A percentile compares a stretch with the other conserved stretches of the same genome.
Evolutionary conservation across 106 monocot genomes (phyloP).

Genomic region (Triglochin maritima): DNA sequence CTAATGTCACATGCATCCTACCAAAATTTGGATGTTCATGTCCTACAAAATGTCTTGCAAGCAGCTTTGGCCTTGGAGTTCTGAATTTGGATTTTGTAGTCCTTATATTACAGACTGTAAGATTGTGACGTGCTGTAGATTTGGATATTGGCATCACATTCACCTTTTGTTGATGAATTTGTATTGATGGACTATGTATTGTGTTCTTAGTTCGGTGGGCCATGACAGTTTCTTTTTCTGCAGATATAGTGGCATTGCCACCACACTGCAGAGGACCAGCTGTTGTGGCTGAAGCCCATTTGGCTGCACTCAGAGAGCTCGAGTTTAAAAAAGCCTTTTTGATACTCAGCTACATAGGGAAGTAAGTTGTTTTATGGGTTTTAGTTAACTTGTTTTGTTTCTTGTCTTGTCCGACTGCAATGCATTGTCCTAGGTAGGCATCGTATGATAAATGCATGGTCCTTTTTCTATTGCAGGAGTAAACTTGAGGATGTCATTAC

Average conservation of each 20-base stretch:
- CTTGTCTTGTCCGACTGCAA: neutral
- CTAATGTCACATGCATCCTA: too few relatives aligned
- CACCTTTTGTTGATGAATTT: too few relatives aligned
- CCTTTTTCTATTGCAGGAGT: conserved; percentile 13
- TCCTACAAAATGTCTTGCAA: too few relatives aligned
- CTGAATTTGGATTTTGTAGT: too few relatives aligned
- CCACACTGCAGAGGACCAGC: conserved; percentile 2
- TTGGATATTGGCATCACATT: too few relatives aligned
- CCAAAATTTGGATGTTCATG: too few relatives aligned
- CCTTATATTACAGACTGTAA: too few relatives aligned
- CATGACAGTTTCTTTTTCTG: neutral
- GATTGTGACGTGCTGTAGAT: too few relatives aligned
- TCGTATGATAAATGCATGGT: too few relatives aligned
- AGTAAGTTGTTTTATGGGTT: conserved; percentile 13
- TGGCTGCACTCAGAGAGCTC: conserved; percentile 26
- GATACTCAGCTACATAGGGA: conserved; percentile 41
- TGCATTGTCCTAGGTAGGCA: too few relatives aligned
- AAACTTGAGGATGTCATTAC: conserved; percentile 37
- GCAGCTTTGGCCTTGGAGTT: too few relatives aligned
- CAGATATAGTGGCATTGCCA: neutral
- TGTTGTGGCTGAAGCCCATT: conserved; percentile 4
- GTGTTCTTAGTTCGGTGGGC: neutral
- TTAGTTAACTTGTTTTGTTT: neutral
- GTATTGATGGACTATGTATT: too few relatives aligned
- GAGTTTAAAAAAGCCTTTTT: conserved; percentile 50